These are phyloP conservation scores for Saturnispora mendoncae DNA, from an alignment of 805 yeast species.

Conservation along the genomic window DNA sequence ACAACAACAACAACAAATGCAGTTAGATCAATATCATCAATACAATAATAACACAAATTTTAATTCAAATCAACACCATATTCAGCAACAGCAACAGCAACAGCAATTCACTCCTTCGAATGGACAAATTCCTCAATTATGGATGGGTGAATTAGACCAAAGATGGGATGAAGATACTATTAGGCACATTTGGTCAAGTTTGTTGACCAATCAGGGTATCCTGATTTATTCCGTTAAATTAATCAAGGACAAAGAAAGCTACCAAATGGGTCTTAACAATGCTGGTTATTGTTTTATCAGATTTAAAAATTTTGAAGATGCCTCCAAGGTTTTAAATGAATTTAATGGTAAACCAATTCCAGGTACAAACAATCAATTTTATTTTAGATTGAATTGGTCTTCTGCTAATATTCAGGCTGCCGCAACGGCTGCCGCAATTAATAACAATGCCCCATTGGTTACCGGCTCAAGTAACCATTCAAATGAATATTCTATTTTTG, in stretches of 20 bases:
- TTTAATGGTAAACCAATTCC: conserved; percentile 65
- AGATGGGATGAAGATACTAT: conserved; percentile 70
- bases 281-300: conserved; percentile 80
- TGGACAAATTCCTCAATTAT: conserved; percentile 36
- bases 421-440: conserved; percentile 15
- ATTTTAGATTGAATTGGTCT: conserved; percentile 76
- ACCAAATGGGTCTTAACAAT: conserved; percentile 31
- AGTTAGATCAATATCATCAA: conserved; percentile 5
- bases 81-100: neutral
- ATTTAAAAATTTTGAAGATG: conserved; percentile 52
- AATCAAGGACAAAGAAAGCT: conserved; percentile 52
- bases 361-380: conserved; percentile 41
- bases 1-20: neutral
- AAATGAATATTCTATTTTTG: conserved; percentile 61
- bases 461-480: conserved; percentile 7
- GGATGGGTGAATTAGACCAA: conserved; percentile 92
- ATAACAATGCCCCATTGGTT: conserved; percentile 10
- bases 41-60: neutral
- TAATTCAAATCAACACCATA: neutral
- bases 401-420: conserved; percentile 29
- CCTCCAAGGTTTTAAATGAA: conserved; percentile 53
- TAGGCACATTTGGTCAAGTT: conserved; percentile 54
- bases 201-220: conserved; percentile 47
- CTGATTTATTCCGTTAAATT: conserved; percentile 48
- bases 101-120: conserved; percentile 6